Evolutionary conservation across 257 asterid genomes (phyloP).

Genomic region (Thymus quinquecostatus): DNA sequence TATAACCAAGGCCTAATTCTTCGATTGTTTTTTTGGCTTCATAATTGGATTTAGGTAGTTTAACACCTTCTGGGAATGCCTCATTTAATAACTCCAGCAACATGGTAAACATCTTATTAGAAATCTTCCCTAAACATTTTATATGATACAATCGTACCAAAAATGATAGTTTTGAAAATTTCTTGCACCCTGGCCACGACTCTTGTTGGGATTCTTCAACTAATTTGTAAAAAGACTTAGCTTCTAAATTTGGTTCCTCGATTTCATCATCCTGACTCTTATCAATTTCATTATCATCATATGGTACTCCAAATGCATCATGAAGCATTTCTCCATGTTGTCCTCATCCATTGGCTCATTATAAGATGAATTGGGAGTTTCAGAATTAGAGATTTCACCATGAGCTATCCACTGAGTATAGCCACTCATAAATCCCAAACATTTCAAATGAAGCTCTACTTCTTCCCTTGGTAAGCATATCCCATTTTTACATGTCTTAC

Average conservation of each 20-base stretch:
- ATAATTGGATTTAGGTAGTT: no score
- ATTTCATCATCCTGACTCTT: neutral
- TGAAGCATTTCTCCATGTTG: neutral
- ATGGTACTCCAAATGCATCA: neutral
- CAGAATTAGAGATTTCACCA: neutral
- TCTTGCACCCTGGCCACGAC: neutral
- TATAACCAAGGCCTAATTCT: no score
- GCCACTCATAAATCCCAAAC: neutral
- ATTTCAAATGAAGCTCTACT: neutral
- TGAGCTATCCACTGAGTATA: conserved; percentile 1
- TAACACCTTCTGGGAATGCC: no score
- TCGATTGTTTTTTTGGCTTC: no score
- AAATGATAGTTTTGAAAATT: neutral
- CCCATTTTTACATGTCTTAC: neutral
- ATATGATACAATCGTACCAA: neutral
- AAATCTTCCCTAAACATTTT: neutral
- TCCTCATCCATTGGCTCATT: neutral
- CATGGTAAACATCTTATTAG: neutral
- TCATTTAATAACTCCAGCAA: neutral
- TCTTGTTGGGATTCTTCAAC: conserved; percentile 7
- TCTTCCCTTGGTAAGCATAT: neutral
- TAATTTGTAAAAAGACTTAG: neutral
- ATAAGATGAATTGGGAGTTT: neutral
- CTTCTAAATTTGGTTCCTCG: neutral
- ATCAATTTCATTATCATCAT: neutral